Evolutionary conservation across 371 early-diverging fungal species (phyloP).

Genomic region (Mortierella sp.): DNA sequence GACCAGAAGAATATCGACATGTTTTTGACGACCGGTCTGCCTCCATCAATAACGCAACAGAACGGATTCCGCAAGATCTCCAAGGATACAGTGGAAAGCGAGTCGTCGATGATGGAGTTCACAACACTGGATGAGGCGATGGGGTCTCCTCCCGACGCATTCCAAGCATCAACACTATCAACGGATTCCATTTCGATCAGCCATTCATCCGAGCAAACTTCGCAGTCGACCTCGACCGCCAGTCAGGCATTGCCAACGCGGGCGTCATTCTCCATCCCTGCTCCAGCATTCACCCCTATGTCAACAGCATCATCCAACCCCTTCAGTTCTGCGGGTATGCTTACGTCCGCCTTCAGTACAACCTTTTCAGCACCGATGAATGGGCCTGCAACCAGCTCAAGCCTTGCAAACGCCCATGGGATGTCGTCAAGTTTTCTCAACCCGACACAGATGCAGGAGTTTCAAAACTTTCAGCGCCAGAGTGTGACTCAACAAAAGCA

Average conservation of each 20-base stretch:
- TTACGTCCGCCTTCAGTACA: conserved; percentile 37
- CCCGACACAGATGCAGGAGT: conserved; percentile 54
- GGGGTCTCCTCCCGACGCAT: conserved; percentile 34
- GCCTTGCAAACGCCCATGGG: conserved; percentile 9
- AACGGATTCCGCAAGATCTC: neutral
- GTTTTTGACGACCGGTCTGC: conserved; percentile 27
- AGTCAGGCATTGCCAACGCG: conserved; percentile 23
- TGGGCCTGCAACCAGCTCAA: conserved; percentile 18
- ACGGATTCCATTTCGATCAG: neutral
- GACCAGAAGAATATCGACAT: conserved; percentile 53
- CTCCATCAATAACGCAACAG: conserved; percentile 1
- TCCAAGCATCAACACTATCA: conserved; percentile 8
- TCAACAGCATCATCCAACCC: conserved; percentile 24
- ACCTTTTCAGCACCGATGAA: conserved; percentile 43
- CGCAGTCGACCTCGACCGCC: neutral
- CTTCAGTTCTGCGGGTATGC: conserved; percentile 29
- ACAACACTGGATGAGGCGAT: conserved; percentile 52
- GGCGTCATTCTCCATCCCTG: conserved; percentile 18
- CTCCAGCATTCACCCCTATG: neutral
- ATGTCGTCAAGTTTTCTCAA: conserved; percentile 55
- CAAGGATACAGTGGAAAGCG: conserved; percentile 28
- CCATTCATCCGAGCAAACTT: conserved; percentile 1
- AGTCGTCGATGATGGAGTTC: conserved; percentile 51
- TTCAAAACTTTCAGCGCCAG: conserved; percentile 54
- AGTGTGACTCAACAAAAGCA: conserved; percentile 42